A percentile compares a stretch with the other conserved stretches of the same genome.
Conservation (phyloP, 2,329 filamentous ascomycete species). For the Penicillium sp. region DNA sequence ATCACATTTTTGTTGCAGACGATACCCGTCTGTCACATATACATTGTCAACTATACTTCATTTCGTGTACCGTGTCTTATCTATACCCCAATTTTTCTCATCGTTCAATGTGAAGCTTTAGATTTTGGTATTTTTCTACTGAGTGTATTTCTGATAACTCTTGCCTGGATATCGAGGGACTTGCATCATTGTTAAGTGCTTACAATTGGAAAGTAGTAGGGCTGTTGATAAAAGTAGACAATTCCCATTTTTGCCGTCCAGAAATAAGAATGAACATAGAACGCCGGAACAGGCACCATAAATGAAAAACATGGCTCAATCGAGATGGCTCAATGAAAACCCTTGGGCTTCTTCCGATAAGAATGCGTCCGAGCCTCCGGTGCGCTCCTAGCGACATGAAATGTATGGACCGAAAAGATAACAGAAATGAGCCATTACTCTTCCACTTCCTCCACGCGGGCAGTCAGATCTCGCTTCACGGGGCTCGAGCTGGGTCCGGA, state of each 20-base stretch:
- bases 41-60: background rate
- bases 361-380: background rate
- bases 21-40: conserved; percentile 4
- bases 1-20: conserved; percentile 5
- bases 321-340: conserved; percentile 2
- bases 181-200: background rate
- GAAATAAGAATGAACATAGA: background rate
- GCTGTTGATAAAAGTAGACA: background rate
- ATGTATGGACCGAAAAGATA: background rate
- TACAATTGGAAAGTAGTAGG: too few species aligned
- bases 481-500: conserved; percentile 31
- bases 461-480: conserved; percentile 44
- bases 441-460: conserved; percentile 51
- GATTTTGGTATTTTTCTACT: background rate
- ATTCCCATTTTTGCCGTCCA: background rate
- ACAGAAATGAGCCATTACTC: conserved; percentile 33
- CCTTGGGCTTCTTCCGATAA: background rate
- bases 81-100: background rate
- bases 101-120: background rate
- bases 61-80: background rate
- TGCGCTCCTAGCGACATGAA: background rate
- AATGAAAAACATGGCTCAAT: background rate
- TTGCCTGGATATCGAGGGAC: background rate
- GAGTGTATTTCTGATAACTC: background rate
- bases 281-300: conserved; percentile 12